Base-by-base conservation (phyloP, 2,329 filamentous ascomycete genomes). In the Penicillium sp. region DNA sequence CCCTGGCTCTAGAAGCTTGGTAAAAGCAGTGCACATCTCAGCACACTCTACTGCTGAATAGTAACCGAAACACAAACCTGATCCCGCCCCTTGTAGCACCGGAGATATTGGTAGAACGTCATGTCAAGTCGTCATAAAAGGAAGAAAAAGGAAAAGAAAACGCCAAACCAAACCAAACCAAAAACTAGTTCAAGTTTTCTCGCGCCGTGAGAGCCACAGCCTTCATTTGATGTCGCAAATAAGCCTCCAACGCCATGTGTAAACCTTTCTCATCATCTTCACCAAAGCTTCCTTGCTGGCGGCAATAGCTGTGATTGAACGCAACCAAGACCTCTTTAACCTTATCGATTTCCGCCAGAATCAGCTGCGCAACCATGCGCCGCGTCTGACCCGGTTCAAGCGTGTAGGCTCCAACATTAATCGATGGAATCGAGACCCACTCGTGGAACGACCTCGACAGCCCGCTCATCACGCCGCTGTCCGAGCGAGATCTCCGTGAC, bases 201-300 rank as follows among this genome's bases (percentile, higher is more conserved):
- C 39, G 39, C 39, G 39, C 47, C 13, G 47, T 49, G 7, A 49
- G 36, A 49, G 47, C 36, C 36, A 49, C 47, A 2, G 47, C 22
- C 24, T 49, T 49, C 47, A 49, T 49, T 14, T 49, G 47, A 42
- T 49, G 32, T 36, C 47, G 29, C 7, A 49, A 24, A 29, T 49
- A 39, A 29, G 47, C 47, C 39, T 49, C 47, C 47, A 49, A 14
- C 21, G 47, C 47, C 47, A 49, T 42, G 40, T 49, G 47, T 34
- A 49, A 29, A 9, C 47, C 47, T 22, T 49, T 49, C 24, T 49
- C 47, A 13, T 49, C 39, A 49, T 49, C 47, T 18, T 49, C 47
- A 42, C 24, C 36, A 7, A 27, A 49, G 13, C 27, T 18, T 9
- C 47, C 22, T 6, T 48, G 39, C 36, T 49, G 47, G 13, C 47